Evolutionary conservation across 2,329 filamentous ascomycete genomes (phyloP).

Genomic region (Fusarium sp.): DNA sequence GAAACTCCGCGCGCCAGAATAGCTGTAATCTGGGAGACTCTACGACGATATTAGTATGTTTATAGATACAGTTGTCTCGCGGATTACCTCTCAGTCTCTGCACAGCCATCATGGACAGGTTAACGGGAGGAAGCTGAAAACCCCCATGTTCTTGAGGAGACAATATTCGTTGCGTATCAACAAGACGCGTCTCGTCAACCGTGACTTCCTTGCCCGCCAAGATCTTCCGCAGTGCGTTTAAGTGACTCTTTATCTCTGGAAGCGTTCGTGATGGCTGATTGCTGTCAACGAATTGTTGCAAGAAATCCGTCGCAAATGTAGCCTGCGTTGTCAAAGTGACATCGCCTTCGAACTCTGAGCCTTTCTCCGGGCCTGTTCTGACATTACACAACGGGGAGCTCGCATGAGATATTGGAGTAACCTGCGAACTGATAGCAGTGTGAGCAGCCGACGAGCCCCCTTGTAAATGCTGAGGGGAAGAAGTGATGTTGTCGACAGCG

Average conservation of each 20-base stretch:
- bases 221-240: background rate
- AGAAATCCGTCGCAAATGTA: background rate
- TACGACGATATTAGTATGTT: fast-evolving
- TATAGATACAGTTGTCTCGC: fast-evolving
- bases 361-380: background rate
- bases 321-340: background rate
- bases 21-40: background rate
- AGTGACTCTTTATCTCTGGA: background rate
- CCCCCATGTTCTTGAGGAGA: background rate
- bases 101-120: slow-evolving; percentile 7
- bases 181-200: background rate
- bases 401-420: background rate
- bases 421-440: background rate
- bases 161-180: background rate
- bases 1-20: background rate
- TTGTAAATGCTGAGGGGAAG: background rate
- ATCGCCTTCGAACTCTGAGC: background rate
- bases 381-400: background rate
- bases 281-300: background rate
- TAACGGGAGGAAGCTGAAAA: background rate
- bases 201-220: background rate
- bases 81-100: background rate
- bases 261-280: background rate
- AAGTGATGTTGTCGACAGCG: background rate
- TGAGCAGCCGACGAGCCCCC: background rate